phyloP scores from a whole-genome alignment of 2,329 filamentous ascomycete species.

The Fusarium redolens region DNA sequence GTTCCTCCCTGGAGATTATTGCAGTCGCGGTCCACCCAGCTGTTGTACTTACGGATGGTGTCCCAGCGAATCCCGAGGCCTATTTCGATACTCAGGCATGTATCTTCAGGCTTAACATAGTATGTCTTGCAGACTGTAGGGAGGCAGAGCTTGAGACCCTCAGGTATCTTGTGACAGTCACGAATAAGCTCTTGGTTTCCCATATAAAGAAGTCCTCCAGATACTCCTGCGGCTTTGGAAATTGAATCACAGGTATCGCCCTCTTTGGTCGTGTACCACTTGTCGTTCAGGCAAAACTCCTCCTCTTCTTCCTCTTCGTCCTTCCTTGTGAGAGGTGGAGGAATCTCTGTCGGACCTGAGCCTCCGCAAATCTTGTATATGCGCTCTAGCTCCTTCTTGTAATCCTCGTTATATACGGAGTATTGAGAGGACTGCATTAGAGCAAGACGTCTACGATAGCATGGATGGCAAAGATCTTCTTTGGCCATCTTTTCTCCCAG shows the following conservation, averaged over 20 bases:
- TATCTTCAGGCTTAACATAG: neutral
- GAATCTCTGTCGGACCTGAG: neutral
- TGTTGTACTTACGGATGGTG: conserved; percentile 1
- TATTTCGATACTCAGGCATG: neutral
- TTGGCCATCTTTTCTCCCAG: neutral
- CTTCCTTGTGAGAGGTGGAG: neutral
- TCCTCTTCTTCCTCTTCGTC: neutral
- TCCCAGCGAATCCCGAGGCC: too few relatives aligned
- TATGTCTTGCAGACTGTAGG: neutral
- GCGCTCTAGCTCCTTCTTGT: neutral
- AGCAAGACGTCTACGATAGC: neutral
- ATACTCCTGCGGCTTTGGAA: conserved; percentile 18
- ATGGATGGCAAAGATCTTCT: neutral
- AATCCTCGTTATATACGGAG: neutral
- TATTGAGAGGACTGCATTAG: neutral
- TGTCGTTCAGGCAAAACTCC: conserved; percentile 5
- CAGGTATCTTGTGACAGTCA: conserved; percentile 16
- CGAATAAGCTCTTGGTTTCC: conserved; percentile 25
- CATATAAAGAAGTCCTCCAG: conserved; percentile 20
- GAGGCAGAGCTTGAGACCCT: conserved; percentile 17
- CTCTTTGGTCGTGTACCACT: conserved; percentile 4
- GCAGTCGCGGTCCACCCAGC: conserved; percentile 9
- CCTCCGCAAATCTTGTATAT: neutral
- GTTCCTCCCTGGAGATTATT: conserved; percentile 12
- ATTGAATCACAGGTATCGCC: conserved; percentile 8